Conservation (phyloP, 139 green algal species). For the Parachlorella kessleri region DNA sequence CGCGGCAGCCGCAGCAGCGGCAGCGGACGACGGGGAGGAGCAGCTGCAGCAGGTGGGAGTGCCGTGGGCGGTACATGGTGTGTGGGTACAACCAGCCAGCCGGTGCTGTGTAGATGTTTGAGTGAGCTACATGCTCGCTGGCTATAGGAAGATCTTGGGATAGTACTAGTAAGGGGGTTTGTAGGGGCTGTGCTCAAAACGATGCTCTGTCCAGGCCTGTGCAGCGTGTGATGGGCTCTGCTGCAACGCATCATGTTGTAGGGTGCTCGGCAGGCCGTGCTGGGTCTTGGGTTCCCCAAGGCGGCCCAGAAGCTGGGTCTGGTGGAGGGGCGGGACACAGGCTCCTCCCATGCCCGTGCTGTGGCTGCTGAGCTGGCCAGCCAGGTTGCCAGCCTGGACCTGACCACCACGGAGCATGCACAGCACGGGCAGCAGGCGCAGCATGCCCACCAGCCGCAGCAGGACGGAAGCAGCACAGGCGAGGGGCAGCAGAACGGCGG, state of each 20-base stretch:
- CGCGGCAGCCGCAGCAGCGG: slow-evolving; percentile 6
- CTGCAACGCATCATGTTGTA: too few relatives aligned
- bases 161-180: too few relatives aligned
- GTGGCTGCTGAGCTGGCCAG: neutral
- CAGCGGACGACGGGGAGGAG: slow-evolving; percentile 17
- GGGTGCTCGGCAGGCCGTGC: too few relatives aligned
- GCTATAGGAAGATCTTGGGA: too few relatives aligned
- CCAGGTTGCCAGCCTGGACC: neutral
- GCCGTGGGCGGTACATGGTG: too few relatives aligned
- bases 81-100: too few relatives aligned
- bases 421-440: slow-evolving; percentile 11
- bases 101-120: too few relatives aligned
- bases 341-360: slow-evolving; percentile 6
- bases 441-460: neutral
- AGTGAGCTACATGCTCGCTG: too few relatives aligned
- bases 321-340: neutral
- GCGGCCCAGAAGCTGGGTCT: slow-evolving; percentile 34
- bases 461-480: neutral
- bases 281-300: slow-evolving; percentile 16
- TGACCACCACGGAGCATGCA: neutral
- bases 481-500: neutral
- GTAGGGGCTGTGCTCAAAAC: too few relatives aligned
- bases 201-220: too few relatives aligned
- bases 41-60: neutral
- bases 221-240: too few relatives aligned